Conservation (phyloP, 2,329 filamentous ascomycete genomes). For the Microdochium nivale region DNA sequence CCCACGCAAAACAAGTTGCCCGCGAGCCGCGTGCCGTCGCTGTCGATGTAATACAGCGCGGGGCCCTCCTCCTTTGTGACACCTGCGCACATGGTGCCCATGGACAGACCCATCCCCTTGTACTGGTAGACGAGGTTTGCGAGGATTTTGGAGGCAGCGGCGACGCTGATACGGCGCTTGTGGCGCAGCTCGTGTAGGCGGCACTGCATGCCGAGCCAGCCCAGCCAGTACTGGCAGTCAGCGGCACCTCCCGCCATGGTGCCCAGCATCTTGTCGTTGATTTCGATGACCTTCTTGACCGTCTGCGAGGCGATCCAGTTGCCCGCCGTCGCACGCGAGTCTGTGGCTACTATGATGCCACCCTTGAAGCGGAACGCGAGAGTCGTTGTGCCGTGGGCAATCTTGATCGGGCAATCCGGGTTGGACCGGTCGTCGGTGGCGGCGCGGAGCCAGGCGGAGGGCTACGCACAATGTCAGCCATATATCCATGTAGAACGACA, state of each 20-base stretch:
- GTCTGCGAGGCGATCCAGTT: slow-evolving; percentile 99
- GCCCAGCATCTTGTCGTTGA: slow-evolving; percentile 86
- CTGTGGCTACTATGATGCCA: slow-evolving; percentile 96
- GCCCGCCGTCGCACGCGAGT: slow-evolving; percentile 92
- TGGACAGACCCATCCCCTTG: slow-evolving; percentile 97
- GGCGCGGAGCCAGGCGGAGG: slow-evolving; percentile 88
- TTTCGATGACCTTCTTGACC: slow-evolving; percentile 99
- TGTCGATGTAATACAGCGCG: slow-evolving; percentile 98
- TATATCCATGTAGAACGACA: background rate
- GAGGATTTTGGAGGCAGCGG: slow-evolving; percentile 95
- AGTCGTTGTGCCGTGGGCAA: slow-evolving; percentile 96
- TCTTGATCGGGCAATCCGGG: slow-evolving; percentile 96
- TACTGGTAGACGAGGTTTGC: slow-evolving; percentile 97
- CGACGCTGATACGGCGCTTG: slow-evolving; percentile 97
- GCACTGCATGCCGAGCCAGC: slow-evolving; percentile 98
- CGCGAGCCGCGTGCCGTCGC: slow-evolving; percentile 82
- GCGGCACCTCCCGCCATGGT: slow-evolving; percentile 98
- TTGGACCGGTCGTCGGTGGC: slow-evolving; percentile 97
- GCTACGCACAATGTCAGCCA: slow-evolving; percentile 36
- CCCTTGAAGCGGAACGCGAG: slow-evolving; percentile 97
- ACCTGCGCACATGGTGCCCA: slow-evolving; percentile 99
- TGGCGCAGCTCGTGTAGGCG: slow-evolving; percentile 97
- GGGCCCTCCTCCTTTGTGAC: slow-evolving; percentile 93
- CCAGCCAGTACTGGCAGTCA: slow-evolving; percentile 99
- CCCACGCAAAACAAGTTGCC: slow-evolving; percentile 98